Percentiles rank a stretch among this genome's conserved stretches.
Conservation (phyloP, 208 protist genomes). For the Trypanosoma platydactyli region DNA sequence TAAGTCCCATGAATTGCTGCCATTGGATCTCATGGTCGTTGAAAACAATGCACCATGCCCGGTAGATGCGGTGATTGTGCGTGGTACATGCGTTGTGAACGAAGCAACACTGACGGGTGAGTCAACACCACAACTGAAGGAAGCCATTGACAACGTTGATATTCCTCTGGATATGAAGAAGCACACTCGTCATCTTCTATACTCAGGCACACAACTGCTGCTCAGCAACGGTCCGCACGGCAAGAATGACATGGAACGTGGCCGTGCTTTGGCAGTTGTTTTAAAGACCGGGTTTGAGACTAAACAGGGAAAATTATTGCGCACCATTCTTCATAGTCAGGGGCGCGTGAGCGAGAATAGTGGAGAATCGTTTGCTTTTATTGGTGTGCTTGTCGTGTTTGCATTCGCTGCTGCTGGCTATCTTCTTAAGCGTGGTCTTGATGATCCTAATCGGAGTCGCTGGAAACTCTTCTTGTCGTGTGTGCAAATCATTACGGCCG, state of each 20-base stretch:
- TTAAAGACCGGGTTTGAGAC: slow-evolving; percentile 99
- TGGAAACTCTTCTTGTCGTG: slow-evolving; percentile 98
- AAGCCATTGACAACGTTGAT: slow-evolving; percentile 73
- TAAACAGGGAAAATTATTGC: slow-evolving; percentile 96
- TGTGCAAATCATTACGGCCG: slow-evolving; percentile 97
- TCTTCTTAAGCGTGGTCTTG: slow-evolving; percentile 91
- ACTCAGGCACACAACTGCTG: slow-evolving; percentile 94
- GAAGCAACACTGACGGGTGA: slow-evolving; percentile 99
- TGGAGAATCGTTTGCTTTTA: slow-evolving; percentile 95
- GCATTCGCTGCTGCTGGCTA: slow-evolving; percentile 94
- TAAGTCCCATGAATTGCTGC: slow-evolving; percentile 83
- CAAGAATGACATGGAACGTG: slow-evolving; percentile 38
- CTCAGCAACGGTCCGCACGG: slow-evolving; percentile 81
- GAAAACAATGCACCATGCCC: slow-evolving; percentile 82
- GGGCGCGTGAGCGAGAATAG: slow-evolving; percentile 95
- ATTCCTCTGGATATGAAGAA: slow-evolving; percentile 80
- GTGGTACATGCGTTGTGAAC: slow-evolving; percentile 96
- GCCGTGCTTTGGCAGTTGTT: slow-evolving; percentile 92
- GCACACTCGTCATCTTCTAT: slow-evolving; percentile 92
- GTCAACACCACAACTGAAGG: slow-evolving; percentile 98
- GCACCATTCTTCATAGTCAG: slow-evolving; percentile 92
- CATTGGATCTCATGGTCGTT: slow-evolving; percentile 95
- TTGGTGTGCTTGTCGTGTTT: slow-evolving; percentile 97
- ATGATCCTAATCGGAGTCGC: slow-evolving; percentile 74
- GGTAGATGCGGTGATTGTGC: slow-evolving; percentile 95